phyloP scores from a whole-genome alignment of 1,139 yeast genomes.

The Chernovozyma aurita region DNA sequence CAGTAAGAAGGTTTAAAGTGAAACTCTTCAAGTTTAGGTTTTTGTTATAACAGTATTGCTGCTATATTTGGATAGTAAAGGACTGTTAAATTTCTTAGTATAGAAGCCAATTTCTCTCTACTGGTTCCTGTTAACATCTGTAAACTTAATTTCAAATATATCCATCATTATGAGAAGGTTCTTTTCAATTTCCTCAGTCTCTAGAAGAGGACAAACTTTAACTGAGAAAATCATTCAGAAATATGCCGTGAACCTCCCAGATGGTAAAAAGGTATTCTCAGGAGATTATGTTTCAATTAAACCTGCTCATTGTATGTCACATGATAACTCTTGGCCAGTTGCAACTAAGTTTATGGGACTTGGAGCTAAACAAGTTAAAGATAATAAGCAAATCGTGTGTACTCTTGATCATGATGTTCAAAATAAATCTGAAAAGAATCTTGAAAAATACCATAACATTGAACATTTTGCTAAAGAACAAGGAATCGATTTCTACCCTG shows the following conservation, averaged over 20 bases:
- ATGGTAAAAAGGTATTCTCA: slow-evolving; percentile 66
- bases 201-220: slow-evolving; percentile 62
- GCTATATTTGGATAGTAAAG: too few relatives aligned
- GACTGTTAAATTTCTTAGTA: too few relatives aligned
- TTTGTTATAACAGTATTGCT: too few relatives aligned
- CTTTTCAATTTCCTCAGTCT: slow-evolving; percentile 10
- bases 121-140: too few relatives aligned
- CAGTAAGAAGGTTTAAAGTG: too few relatives aligned
- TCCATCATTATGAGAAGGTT: background rate
- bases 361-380: slow-evolving; percentile 80
- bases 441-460: slow-evolving; percentile 82
- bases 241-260: slow-evolving; percentile 79
- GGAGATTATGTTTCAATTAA: slow-evolving; percentile 94
- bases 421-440: slow-evolving; percentile 81
- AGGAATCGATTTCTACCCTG: slow-evolving; percentile 97
- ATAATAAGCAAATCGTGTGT: slow-evolving; percentile 87
- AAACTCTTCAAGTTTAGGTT: too few relatives aligned
- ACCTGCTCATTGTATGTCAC: slow-evolving; percentile 99
- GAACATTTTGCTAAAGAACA: slow-evolving; percentile 84
- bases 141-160: too few relatives aligned
- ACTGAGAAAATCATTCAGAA: slow-evolving; percentile 94
- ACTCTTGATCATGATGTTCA: slow-evolving; percentile 98
- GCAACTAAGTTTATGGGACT: slow-evolving; percentile 94
- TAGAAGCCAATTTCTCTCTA: too few relatives aligned
- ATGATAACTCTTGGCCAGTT: slow-evolving; percentile 98